These are phyloP conservation scores for Arctium minus DNA, from an alignment of 129 eudicot species.

Conservation along the genomic window DNA sequence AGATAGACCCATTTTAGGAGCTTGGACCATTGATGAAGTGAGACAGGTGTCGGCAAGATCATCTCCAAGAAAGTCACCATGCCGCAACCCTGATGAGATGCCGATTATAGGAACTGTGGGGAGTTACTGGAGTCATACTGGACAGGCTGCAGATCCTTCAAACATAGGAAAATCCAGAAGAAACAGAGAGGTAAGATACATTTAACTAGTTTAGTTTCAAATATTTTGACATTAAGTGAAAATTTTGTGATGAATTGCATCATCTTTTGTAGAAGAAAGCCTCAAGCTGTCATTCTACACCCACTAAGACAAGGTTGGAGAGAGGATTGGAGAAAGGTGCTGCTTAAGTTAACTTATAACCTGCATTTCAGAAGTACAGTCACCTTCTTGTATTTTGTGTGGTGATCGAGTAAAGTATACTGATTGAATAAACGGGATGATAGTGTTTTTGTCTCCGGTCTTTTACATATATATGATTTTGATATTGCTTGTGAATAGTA, in stretches of 20 bases:
- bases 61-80: constrained; percentile 47
- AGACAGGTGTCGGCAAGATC: constrained; percentile 42
- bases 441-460: constrained; percentile 16
- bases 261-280: constrained; percentile 37
- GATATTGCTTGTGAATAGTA: constrained; percentile 21
- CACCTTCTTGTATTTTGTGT: constrained; percentile 6
- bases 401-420: neutral
- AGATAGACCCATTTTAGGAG: constrained; percentile 63
- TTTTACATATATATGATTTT: neutral
- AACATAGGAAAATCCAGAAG: constrained; percentile 31
- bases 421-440: constrained; percentile 26
- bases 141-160: constrained; percentile 31
- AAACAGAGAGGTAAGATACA: constrained; percentile 23
- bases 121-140: constrained; percentile 70
- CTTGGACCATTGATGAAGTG: constrained; percentile 44
- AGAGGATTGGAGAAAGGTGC: constrained; percentile 35
- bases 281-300: constrained; percentile 44
- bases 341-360: constrained; percentile 15
- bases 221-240: neutral
- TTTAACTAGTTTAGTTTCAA: neutral
- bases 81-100: constrained; percentile 46
- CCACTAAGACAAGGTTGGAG: constrained; percentile 50
- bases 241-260: neutral
- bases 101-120: constrained; percentile 70
- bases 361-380: constrained; percentile 16